Evolutionary conservation across 768 basidiomycete species (phyloP), one percentile per base, ranked within the genome.

Genomic region (Kwoniella newhampshirensis): DNA sequence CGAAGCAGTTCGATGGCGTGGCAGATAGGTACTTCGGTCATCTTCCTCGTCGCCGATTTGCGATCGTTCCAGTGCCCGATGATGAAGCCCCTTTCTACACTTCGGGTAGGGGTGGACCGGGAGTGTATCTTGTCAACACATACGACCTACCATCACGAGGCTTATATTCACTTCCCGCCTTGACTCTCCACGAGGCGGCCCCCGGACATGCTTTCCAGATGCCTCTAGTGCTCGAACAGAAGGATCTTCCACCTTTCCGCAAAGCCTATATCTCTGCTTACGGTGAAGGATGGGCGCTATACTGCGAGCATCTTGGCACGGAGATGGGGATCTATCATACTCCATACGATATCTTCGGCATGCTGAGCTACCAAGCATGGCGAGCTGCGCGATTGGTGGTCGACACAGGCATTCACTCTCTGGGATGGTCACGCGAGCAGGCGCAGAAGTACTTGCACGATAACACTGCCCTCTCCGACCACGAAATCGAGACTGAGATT

Each of bases 111-210:
- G 57, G 57, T 26, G 57, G 57, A 27, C 57, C 57, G 3, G 57
- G 55, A 5, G 55, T 57, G n/a, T 57, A 57, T 35, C 47, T 57
- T 17, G 55, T 57, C 55, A 57, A 57, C 55, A 57, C 55, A 18
- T 57, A 57, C 23, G 55, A 57, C 26, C 39, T 57, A 15, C 55
- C 55, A 9, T 57, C 55, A 13, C 45, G 55, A 39, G 46, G 46
- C 25, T 37, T 57, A 7, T 57, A 57, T 37, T 57, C 55, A 0
- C 47, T 57, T 11, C 55, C 55, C 26, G 55, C 55, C 21, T 40
- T 57, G 20, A 57, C 55, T 21, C 55, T 57, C 20, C 55, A 57
- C 27, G 55, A 57, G 40, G 35, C 55, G 32, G 55, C 55, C 18
- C 55, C 55, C n/a, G 55, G 55, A 7, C 55, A 57, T 35, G 45